Base-by-base conservation (phyloP, 2,329 filamentous ascomycete species). In the Chrysoporthe deuterocubensis region DNA sequence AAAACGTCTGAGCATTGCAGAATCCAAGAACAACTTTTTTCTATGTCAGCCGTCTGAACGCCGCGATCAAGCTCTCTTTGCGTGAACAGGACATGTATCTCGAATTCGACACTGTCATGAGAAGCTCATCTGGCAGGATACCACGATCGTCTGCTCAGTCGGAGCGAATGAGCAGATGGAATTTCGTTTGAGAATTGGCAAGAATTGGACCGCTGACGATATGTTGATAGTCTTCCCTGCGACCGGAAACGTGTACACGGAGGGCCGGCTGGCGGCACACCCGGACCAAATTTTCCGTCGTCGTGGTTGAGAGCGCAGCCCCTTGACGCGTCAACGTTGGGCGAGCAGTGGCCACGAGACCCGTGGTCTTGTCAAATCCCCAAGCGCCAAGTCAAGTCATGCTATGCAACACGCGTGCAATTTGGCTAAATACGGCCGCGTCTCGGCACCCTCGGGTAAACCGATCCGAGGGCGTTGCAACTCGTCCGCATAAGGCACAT, bases 1-100 rank as follows among this genome's bases (percentile, higher is more conserved):
- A 73, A 73, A 68, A 46, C 59, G 61, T 60, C 58, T 62, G 70
- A 71, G 70, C 71, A 71, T 70, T 63, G 64, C 66, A 70, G 61
- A 71, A 68, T 65, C 46, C 54, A 68, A 60, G 57, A 65, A 62
- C 1, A 43, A 62, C 63, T 57, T 37, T 70, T 65, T 69, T 69
- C 69, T 57, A 66, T 61, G 50, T 66, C 62, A 64, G 34, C 54
- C 63, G 65, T 66, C 40, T 71, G 71, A 64, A 69, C 37, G 7
- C 42, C 6, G n/a, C n/a, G 14, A 4, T 44, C 9, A 40, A 21
- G 54, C n/a, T 34, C 32, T 40, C 26, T 26, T 26, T 26, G 0
- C 26, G 26, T 26, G 26, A 26, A 18, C 54, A 21, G 16, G 26
- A 32, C 48, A 32, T 21, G 1, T 3, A 9, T 4, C 11, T 16